A percentile compares a stretch with the other conserved stretches of the same genome.
These are phyloP conservation scores for Sphagnum contortum DNA, from an alignment of 225 moss, liverwort and hornwort genomes.

Conservation along the genomic window DNA sequence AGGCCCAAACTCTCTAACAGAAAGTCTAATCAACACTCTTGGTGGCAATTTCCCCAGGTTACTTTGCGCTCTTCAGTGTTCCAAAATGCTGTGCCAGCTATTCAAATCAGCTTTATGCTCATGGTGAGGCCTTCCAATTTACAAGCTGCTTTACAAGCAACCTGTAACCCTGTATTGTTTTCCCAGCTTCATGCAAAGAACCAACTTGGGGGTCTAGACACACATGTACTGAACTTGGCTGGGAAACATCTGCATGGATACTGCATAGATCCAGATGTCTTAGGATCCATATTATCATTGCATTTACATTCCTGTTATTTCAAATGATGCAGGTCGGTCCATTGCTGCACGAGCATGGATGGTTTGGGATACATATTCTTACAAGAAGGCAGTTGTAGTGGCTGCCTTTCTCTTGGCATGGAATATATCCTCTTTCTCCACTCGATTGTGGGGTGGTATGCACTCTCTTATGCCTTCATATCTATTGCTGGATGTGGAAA, in stretches of 20 bases:
- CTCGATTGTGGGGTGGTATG: conserved; percentile 89
- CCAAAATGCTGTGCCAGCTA: conserved; percentile 72
- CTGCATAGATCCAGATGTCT: no score
- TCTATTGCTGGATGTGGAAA: not conserved
- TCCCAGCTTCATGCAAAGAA: no score
- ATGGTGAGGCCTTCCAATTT: conserved; percentile 38
- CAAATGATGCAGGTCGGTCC: conserved; percentile 43
- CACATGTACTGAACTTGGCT: no score
- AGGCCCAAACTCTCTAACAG: no score
- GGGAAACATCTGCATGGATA: no score
- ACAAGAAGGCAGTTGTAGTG: conserved; percentile 73
- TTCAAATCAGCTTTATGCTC: conserved; percentile 64
- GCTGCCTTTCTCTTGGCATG: conserved; percentile 69
- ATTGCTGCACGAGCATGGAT: conserved; percentile 40
- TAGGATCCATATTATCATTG: no score
- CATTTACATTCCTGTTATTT: no score
- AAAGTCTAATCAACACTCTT: no score
- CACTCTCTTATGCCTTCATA: not conserved
- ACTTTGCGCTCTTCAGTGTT: conserved; percentile 64
- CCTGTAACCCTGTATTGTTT: not conserved
- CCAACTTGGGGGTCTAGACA: no score
- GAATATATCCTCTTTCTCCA: conserved; percentile 77
- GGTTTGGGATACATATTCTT: conserved; percentile 68
- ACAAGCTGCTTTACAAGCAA: not conserved
- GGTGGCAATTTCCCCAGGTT: conserved; percentile 30